phyloP scores from a whole-genome alignment of 2,329 filamentous ascomycete species.

The Pseudogymnoascus sp. region DNA sequence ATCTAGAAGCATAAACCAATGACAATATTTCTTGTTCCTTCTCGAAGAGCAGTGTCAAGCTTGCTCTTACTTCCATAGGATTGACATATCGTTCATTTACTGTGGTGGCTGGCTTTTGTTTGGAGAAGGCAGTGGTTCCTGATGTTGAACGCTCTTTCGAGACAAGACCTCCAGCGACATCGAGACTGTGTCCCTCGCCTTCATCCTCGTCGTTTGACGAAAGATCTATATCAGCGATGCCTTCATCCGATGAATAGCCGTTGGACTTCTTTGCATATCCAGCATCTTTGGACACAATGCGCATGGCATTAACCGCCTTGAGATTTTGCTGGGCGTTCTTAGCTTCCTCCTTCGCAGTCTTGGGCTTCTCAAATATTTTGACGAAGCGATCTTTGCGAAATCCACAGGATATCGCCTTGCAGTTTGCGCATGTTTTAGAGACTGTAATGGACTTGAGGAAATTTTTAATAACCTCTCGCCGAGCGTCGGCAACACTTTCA shows the following conservation, averaged over 20 bases:
- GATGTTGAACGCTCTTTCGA: conserved; percentile 27
- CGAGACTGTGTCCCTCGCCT: conserved; percentile 39
- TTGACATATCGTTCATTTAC: conserved; percentile 65
- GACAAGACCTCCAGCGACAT: conserved; percentile 49
- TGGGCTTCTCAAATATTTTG: conserved; percentile 84
- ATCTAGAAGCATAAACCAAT: conserved; percentile 74
- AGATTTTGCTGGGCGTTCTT: conserved; percentile 66
- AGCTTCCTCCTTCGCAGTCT: conserved; percentile 65
- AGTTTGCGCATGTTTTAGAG: conserved; percentile 59
- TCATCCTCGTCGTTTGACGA: conserved; percentile 40
- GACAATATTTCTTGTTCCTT: conserved; percentile 78
- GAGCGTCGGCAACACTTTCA: conserved; percentile 70
- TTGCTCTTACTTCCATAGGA: conserved; percentile 73
- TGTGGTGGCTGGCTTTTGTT: conserved; percentile 31
- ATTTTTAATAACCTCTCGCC: conserved; percentile 68
- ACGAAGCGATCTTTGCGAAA: conserved; percentile 86
- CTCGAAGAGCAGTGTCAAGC: conserved; percentile 71
- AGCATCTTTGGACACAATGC: conserved; percentile 32
- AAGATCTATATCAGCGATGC: conserved; percentile 56
- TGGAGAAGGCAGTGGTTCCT: conserved; percentile 29
- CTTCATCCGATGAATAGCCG: conserved; percentile 52
- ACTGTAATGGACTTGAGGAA: conserved; percentile 69
- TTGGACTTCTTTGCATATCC: conserved; percentile 32
- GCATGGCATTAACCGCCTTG: conserved; percentile 32
- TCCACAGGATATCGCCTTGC: conserved; percentile 63